Base-by-base conservation (phyloP, 2,329 filamentous ascomycete genomes). In the Fusarium newnesense region DNA sequence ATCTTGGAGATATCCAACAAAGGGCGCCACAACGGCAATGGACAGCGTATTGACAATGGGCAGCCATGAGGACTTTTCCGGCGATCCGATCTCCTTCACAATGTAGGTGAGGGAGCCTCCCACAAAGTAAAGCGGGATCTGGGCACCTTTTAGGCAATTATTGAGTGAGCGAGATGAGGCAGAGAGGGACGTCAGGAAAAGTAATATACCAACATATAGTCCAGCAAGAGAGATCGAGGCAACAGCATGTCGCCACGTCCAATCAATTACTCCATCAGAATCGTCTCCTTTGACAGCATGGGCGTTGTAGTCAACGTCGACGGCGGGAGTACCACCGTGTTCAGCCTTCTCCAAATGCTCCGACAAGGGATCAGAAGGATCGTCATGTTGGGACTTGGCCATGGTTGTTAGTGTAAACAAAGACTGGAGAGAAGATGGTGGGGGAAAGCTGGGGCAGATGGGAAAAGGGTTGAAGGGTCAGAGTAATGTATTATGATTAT, bases 151-250 rank as follows among this genome's bases (percentile, higher is more conserved):
- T n/a, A n/a, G n/a, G n/a, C n/a, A n/a, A n/a, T n/a, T n/a, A n/a
- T n/a, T n/a, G n/a, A n/a, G n/a, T n/a, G n/a, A n/a, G n/a, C n/a
- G n/a, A n/a, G n/a, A n/a, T n/a, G n/a, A n/a, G n/a, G 24, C 1
- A 47, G 3, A 9, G 44, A 10, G 4, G 4, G 12, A 18, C 7
- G 0, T 21, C 24, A 12, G 19, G 8, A 3, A 3, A 30, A 2
- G 44, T 16, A 12, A 16, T 19, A 9, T 47, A 30, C 44, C 44
- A 30, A 47, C 44, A 6, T 47, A 47, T 11, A 47, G 44, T 13
- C 44, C 28, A 4, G 44, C 44, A 9, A 47, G 44, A 16, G 44
- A 47, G 44, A 47, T 47, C 13, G 44, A 30, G 44, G 44, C 44
- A 6, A 47, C 2, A 4, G 44, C 28, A n/a, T 30, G 44, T 0